Conservation (phyloP, 305 asterid genomes). For the Rubia tinctorum region DNA sequence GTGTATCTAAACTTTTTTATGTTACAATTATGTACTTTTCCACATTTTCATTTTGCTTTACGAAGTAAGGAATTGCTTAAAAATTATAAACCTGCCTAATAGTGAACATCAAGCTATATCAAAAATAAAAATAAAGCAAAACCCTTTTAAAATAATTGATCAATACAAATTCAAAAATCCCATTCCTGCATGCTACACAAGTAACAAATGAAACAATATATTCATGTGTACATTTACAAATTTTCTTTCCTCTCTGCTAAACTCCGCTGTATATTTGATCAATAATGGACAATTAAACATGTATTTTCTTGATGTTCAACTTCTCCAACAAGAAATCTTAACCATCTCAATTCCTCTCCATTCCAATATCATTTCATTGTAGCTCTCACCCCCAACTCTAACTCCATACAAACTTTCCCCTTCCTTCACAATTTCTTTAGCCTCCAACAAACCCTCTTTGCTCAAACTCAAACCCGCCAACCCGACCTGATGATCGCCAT, state of each 20-base stretch:
- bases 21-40: too few relatives aligned
- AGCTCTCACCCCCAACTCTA: constrained; percentile 31
- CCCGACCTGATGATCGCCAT: not conserved
- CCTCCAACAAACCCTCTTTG: constrained; percentile 47
- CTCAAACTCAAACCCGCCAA: constrained; percentile 42
- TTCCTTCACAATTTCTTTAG: constrained; percentile 50
- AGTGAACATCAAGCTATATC: too few relatives aligned
- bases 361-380: constrained; percentile 57
- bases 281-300: too few relatives aligned
- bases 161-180: not conserved
- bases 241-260: not conserved
- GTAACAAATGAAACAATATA: not conserved
- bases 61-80: too few relatives aligned
- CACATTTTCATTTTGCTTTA: too few relatives aligned
- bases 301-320: not conserved
- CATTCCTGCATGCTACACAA: not conserved
- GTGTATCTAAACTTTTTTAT: too few relatives aligned
- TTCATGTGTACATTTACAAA: too few relatives aligned
- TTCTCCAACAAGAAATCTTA: constrained; percentile 43
- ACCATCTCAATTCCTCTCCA: constrained; percentile 67
- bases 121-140: too few relatives aligned
- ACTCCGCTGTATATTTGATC: too few relatives aligned
- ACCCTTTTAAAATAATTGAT: not conserved
- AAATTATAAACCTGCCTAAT: not conserved
- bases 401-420: constrained; percentile 39